Base-by-base conservation (phyloP, 345 rosid species). In the Acer yangbiense region DNA sequence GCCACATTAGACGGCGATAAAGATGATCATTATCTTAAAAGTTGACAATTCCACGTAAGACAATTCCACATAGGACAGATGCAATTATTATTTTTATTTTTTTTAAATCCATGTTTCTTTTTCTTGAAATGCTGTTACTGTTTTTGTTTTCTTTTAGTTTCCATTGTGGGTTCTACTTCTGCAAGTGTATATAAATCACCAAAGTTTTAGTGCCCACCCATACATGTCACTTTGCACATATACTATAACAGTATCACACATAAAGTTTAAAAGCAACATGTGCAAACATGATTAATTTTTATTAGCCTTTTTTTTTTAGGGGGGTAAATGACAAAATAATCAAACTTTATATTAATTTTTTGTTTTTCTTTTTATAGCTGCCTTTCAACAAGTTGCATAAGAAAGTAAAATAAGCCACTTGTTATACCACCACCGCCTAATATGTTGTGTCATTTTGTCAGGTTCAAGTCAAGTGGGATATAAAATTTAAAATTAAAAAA, bases 351-450 rank as follows among this genome's bases (percentile, higher is more conserved):
- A 27, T 43, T 62, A 55, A 11, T 20, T 12, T 35, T 63, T 44
- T 9, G 2, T 16, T 18, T n/a, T 52, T 41, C 25, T 68, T 5
- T 8, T 35, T 41, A 65, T 12, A 79, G 73, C 62, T 68, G 57
- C 77, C 77, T 82, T 61, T 76, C 32, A 78, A 61, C 84, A 80
- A 80, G 74, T 85, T 80, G 77, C 80, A 57, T 71, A 32, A 78
- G 60, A 76, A 80, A 69, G 73, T 85, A 77, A n/a, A 54, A 58
- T 9, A 77, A 23, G 1, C 39, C 39, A 35, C 39, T 35, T 35
- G 4, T 35, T 35, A 32, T 32, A 32, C 35, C 35, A 32, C 35
- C 35, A 32, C 35, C 35, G 35, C 35, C 35, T 32, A 32, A 32
- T 4, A 5, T 32, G 35, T 32, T 3, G 35, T 3, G 32, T 29